phyloP scores from a whole-genome alignment of 2,329 filamentous ascomycete species.

The Botryosphaeria dothidea region DNA sequence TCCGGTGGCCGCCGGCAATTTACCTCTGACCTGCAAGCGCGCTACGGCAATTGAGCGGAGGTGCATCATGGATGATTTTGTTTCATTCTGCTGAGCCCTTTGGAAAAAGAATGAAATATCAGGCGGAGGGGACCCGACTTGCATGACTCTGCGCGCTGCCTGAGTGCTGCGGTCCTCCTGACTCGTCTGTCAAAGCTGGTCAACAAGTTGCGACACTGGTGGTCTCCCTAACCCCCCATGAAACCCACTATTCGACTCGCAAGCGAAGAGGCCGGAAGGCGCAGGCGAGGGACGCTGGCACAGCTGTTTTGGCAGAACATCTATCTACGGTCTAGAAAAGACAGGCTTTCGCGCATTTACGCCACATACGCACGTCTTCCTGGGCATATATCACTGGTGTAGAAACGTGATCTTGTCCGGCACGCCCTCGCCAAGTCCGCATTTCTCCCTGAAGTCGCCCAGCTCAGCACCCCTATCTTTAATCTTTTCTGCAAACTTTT shows the following conservation, averaged over 20 bases:
- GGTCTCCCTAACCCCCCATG: slow-evolving; percentile 7
- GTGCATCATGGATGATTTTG: neutral
- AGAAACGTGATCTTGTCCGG: slow-evolving; percentile 51
- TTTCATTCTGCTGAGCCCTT: neutral
- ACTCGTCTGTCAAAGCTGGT: neutral
- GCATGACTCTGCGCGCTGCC: slow-evolving; percentile 7
- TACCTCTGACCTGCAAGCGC: neutral
- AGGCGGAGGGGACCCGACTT: neutral
- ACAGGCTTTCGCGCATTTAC: neutral
- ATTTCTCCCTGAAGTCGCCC: slow-evolving; percentile 51
- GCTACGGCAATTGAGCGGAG: neutral
- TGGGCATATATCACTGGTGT: slow-evolving; percentile 38
- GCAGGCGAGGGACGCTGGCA: slow-evolving; percentile 5
- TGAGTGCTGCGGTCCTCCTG: neutral
- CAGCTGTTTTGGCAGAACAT: neutral
- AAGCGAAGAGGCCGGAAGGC: slow-evolving; percentile 1
- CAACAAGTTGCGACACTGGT: slow-evolving; percentile 5
- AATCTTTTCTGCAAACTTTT: slow-evolving; percentile 45
- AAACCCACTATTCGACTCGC: slow-evolving; percentile 7
- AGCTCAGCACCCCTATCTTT: slow-evolving; percentile 42
- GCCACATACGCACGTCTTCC: slow-evolving; percentile 11
- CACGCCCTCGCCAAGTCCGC: slow-evolving; percentile 46
- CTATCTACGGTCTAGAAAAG: neutral
- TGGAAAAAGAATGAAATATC: neutral
- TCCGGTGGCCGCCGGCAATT: slow-evolving; percentile 13